Evolutionary conservation across 2,329 filamentous ascomycete genomes (phyloP).

Genomic region (Myriangium duriaei): DNA sequence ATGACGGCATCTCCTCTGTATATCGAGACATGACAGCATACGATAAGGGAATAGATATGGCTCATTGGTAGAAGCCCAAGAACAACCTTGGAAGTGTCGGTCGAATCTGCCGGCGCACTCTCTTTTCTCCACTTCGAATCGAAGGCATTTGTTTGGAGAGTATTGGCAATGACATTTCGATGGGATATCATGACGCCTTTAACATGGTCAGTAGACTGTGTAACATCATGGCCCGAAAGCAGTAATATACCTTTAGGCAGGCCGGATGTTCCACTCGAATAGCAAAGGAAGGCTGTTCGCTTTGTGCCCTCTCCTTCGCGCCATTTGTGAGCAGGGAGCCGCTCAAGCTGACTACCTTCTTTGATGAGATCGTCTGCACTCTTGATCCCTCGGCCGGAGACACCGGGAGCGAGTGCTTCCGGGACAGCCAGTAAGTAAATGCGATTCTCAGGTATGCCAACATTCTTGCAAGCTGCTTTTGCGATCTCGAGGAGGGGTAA

Average conservation of each 20-base stretch:
- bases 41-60: conserved; percentile 68
- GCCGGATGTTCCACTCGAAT: conserved; percentile 68
- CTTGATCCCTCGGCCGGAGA: conserved; percentile 42
- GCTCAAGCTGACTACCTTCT: conserved; percentile 43
- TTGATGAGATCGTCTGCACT: conserved; percentile 54
- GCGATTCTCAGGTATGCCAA: conserved; percentile 48
- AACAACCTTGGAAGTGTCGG: conserved; percentile 38
- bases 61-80: conserved; percentile 67
- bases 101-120: conserved; percentile 26
- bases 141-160: conserved; percentile 47
- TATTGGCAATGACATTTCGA: conserved; percentile 65
- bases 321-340: conserved; percentile 45
- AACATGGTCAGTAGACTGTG: conserved; percentile 4
- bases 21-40: conserved; percentile 51
- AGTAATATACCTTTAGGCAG: conserved; percentile 46
- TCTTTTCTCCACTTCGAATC: conserved; percentile 34
- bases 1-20: conserved; percentile 64
- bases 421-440: conserved; percentile 61
- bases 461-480: conserved; percentile 50
- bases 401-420: conserved; percentile 37
- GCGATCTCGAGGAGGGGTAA: conserved; percentile 51
- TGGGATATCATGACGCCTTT: conserved; percentile 75
- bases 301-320: conserved; percentile 50
- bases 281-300: conserved; percentile 65
- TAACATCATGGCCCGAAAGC: not conserved